These are phyloP conservation scores for Capsicum pubescens DNA, from an alignment of 257 asterid genomes.

Conservation along the genomic window DNA sequence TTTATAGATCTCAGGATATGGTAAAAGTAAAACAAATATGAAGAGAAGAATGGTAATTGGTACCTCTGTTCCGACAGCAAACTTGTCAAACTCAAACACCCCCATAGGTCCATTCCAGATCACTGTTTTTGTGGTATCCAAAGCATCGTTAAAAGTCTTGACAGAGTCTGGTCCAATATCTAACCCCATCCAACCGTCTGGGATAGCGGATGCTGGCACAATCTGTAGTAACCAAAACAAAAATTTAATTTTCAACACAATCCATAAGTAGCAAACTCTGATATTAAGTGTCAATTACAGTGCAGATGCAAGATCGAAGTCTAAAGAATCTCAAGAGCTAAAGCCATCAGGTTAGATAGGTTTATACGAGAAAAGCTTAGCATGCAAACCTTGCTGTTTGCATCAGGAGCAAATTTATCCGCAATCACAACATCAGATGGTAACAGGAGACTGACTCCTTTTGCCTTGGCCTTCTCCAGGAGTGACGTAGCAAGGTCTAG, in stretches of 20 bases:
- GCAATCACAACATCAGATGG: slow-evolving; percentile 85
- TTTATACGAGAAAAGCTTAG: background rate
- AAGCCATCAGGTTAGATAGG: background rate
- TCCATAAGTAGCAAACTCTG: background rate
- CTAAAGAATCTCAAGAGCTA: background rate
- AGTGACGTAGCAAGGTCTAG: slow-evolving; percentile 80
- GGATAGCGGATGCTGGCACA: slow-evolving; percentile 78
- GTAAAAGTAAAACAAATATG: slow-evolving; percentile 22
- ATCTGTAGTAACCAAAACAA: slow-evolving; percentile 46
- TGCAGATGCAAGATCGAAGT: background rate
- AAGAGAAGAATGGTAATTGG: slow-evolving; percentile 10
- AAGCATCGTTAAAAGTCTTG: slow-evolving; percentile 75
- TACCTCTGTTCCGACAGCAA: slow-evolving; percentile 89
- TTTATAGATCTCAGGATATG: background rate
- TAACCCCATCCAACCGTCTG: slow-evolving; percentile 94
- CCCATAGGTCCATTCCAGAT: slow-evolving; percentile 99
- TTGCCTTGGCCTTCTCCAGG: slow-evolving; percentile 75
- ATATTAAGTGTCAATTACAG: background rate
- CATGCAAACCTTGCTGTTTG: slow-evolving; percentile 73
- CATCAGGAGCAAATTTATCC: slow-evolving; percentile 91
- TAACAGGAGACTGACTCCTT: slow-evolving; percentile 75
- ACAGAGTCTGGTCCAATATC: slow-evolving; percentile 87
- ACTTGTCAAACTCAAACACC: slow-evolving; percentile 88
- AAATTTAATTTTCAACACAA: background rate
- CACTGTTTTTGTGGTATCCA: slow-evolving; percentile 76